Base-by-base conservation (phyloP, 352 stramenopile genomes). In the Pythium aphanidermatum region DNA sequence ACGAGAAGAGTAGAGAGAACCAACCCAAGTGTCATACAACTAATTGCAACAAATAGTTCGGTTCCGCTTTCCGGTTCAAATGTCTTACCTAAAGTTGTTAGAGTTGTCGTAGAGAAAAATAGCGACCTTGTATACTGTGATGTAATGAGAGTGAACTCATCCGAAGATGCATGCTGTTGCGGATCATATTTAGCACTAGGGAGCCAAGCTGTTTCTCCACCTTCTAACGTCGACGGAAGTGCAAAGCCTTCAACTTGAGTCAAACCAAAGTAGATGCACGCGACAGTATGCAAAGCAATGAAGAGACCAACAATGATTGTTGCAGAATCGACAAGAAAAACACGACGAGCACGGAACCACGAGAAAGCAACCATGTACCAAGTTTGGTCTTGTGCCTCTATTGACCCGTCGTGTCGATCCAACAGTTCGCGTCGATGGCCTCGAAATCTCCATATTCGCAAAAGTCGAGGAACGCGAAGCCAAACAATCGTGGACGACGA, bases 1-100 rank as follows among this genome's bases (percentile, higher is more conserved):
- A 78, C 62, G 6, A 83, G 61, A 23, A 72, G 61, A 0, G 64
- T 60, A n/a, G 70, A 65, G 0, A 57, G 32, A 9, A 83, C 26
- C 37, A 83, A 66, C 0, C 70, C 70, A 14, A 58, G 39, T 5
- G 77, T n/a, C 68, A 83, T 83, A 10, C 77, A 67, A 0, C 63
- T 12, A 4, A 82, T 39, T 7, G 60, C 48, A 5, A 72, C 45
- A 0, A 44, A 41, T 32, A 71, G 72, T 23, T 83, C 51, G 2
- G 61, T 16, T 6, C 35, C 39, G 2, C 47, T 66, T 9, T 51
- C 26, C 2, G 74, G 74, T 36, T 76, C 60, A 1, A 68, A 30
- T 0, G 73, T 68, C 35, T 73, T 62, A 4, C 71, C 71, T 16
- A 80, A 30, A 0, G 59, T 66, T 7, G 71, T 83, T 11, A 83